Base-by-base conservation (phyloP, 2,329 filamentous ascomycete genomes). In the Fusarium verrucosum region DNA sequence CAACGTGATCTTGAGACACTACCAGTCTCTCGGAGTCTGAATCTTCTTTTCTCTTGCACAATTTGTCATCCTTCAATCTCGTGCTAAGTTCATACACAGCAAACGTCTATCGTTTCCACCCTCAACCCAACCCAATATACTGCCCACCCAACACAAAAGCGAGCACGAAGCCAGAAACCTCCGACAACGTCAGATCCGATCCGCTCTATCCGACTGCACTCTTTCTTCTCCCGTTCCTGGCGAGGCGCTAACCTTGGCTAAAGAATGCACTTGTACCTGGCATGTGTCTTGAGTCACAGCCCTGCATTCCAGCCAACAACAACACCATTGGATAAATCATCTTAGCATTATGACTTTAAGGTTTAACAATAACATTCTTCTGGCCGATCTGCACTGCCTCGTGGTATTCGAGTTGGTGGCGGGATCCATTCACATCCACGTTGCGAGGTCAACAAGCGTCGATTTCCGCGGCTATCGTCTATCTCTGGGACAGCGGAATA, bases 211-310 rank as follows among this genome's bases (percentile, higher is more conserved):
- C 33, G 56, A 43, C 37, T 22, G 32, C 47, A 47, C 56, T 43
- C 25, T 38, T 37, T 17, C 20, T 33, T 36, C 40, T 61, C 41
- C 36, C 37, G 58, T 61, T 61, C 56, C 58, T 56, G 56, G 37
- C 17, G 20, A 54, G 35, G 26, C 49, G 36, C 58, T 61, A 61
- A 35, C 14, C n/a, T 36, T 16, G 22, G 7, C 19, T 11, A n/a
- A 55, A 33, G 13, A 35, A 56, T 61, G 49, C 13, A 32, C 32
- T 35, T 33, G 49, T 61, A 26, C 57, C 56, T 61, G 43, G 19
- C 35, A 47, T 44, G n/a, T 42, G 37, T 37, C 22, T 36, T 26
- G 13, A 23, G 13, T 17, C n/a, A 22, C 23, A 36, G 26, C 35
- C 35, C 23, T 44, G 13, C 56, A 60, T 60, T 60, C 57, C 57